Conservation (phyloP, 257 asterid species). For the Ophiorrhiza pumila region DNA sequence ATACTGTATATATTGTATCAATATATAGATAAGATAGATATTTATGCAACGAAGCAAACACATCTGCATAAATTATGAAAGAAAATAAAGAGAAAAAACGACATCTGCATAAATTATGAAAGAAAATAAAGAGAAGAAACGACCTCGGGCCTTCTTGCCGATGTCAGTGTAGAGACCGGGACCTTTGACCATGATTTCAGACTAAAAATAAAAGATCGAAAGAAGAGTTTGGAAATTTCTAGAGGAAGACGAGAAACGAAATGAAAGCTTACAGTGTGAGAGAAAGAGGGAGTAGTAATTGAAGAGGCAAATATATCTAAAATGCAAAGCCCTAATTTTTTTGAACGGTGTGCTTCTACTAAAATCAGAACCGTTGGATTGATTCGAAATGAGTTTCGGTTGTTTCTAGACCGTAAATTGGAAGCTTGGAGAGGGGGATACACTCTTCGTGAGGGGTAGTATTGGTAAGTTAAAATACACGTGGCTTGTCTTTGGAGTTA, state of each 20-base stretch:
- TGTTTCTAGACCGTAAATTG: conserved; percentile 36
- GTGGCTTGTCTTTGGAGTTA: conserved; percentile 21
- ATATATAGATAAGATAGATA: background rate
- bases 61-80: background rate
- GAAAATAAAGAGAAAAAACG: background rate
- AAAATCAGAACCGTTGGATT: conserved; percentile 42
- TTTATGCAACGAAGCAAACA: background rate
- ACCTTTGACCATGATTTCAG: conserved; percentile 71
- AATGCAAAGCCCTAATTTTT: conserved; percentile 48
- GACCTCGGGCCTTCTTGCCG: conserved; percentile 86
- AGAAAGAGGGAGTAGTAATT: background rate
- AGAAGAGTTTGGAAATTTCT: background rate
- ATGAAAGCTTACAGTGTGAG: background rate
- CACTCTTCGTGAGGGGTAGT: conserved; percentile 10
- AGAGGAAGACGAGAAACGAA: background rate
- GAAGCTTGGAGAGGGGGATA: conserved; percentile 28
- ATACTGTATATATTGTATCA: background rate
- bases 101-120: conserved; percentile 21
- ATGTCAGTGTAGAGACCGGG: conserved; percentile 89
- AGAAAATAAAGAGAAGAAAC: background rate
- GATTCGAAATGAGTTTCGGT: background rate
- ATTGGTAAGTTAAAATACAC: conserved; percentile 14
- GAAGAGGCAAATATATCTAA: conserved; percentile 3
- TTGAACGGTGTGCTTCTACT: conserved; percentile 24
- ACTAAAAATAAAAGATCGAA: conserved; percentile 3